Evolutionary conservation across 2,329 filamentous ascomycete species (phyloP), one percentile per base, ranked within the genome.

Genomic region (Coniochaeta prunicola): DNA sequence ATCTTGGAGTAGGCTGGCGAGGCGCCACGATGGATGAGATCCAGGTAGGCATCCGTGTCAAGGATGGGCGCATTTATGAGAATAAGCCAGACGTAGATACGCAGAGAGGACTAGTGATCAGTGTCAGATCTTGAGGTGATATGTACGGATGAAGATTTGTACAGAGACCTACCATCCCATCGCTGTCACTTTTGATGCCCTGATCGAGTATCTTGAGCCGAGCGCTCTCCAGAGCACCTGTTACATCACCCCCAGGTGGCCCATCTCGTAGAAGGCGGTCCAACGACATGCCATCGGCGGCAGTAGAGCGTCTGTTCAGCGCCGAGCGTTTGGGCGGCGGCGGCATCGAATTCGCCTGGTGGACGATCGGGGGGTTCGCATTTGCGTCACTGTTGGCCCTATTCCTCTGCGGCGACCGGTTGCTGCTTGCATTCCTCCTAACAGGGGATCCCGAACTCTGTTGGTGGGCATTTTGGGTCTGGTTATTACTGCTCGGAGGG

Each of bases 1-100:
- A 99, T 99, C 77, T 99, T 99, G 68, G 91, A 86, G 76, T 99
- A 96, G 53, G 92, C 92, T 0, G 93, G 92, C 3, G 93, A 97
- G 26, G 93, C 90, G 62, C 94, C 93, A 63, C 94, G 91, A 69
- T 96, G 92, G 64, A 99, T 89, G 50, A 97, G 88, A 59, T 85
- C 83, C 64, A 97, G 89, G 72, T 99, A 99, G 61, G 88, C 82
- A 67, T 96, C 90, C 60, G 94, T 96, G 50, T 87, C 83, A 63
- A 97, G 79, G 48, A 96, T 86, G 7, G 91, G 87, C 33, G 92
- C 88, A 69, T 96, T 90, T 66, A 99, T 88, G 13, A 99, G 84
- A 65, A 96, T 90, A 42, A 97, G 83, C 94, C 94, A 99, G 64
- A 96, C 85, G 73, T 99, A 97, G 71, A 97, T 96, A 68, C 94